phyloP scores from a whole-genome alignment of 192 early-diverging fungal genomes.

The Glomus cerebriforme region DNA sequence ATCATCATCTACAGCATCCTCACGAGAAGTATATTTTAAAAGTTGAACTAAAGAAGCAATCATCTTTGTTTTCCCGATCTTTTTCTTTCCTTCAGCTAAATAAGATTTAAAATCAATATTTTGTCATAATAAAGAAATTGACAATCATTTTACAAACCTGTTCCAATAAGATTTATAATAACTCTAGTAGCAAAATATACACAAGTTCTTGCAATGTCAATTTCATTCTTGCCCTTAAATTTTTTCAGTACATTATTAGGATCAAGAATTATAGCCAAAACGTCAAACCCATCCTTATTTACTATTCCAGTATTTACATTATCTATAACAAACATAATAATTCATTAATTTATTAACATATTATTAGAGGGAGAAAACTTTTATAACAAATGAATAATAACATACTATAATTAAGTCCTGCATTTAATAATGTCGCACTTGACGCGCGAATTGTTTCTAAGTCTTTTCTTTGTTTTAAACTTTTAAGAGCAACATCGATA shows the following conservation, averaged over 20 bases:
- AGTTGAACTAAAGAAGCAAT: conserved; percentile 19
- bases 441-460: conserved; percentile 44
- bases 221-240: too few species aligned
- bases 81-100: conserved; percentile 19
- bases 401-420: conserved; percentile 53
- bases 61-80: neutral
- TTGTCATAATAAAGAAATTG: neutral
- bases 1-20: conserved; percentile 5
- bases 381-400: neutral
- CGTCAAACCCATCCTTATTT: conserved; percentile 25
- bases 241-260: conserved; percentile 19
- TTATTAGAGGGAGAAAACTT: neutral
- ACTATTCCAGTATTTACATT: neutral
- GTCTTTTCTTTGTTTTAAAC: conserved; percentile 35
- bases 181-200: conserved; percentile 29
- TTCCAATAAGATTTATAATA: conserved; percentile 7
- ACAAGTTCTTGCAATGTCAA: conserved; percentile 10
- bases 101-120: neutral
- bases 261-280: conserved; percentile 32
- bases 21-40: conserved; percentile 3
- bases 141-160: conserved; percentile 1
- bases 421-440: conserved; percentile 53
- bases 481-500: conserved; percentile 34
- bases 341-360: neutral
- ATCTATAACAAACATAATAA: neutral